Evolutionary conservation across 2,329 filamentous ascomycete species (phyloP).

Genomic region (Ophiostoma sp.): DNA sequence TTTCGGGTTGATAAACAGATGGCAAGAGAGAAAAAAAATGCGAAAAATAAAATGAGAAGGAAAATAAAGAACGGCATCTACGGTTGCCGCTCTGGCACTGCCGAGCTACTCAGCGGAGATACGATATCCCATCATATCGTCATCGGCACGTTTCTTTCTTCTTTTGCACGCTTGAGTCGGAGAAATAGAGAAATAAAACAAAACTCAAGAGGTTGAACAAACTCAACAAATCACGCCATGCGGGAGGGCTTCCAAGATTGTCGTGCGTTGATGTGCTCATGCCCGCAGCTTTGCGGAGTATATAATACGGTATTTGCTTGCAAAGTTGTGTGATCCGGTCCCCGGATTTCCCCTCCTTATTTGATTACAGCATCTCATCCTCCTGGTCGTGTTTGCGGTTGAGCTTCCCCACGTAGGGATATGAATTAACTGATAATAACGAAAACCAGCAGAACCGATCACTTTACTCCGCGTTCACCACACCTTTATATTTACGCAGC

Average conservation of each 20-base stretch:
- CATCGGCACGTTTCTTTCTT: background rate
- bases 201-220: background rate
- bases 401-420: background rate
- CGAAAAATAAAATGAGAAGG: background rate
- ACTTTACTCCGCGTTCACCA: background rate
- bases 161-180: background rate
- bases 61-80: background rate
- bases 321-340: background rate
- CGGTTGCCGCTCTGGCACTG: background rate
- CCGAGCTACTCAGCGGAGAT: background rate
- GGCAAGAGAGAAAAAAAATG: background rate
- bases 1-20: background rate
- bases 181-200: background rate
- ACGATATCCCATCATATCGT: background rate
- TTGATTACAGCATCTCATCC: constrained; percentile 4
- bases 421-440: background rate
- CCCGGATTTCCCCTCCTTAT: constrained; percentile 4
- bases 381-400: background rate
- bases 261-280: constrained; percentile 1
- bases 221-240: background rate
- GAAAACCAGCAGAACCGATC: background rate
- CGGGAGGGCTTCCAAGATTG: background rate
- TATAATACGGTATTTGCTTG: background rate
- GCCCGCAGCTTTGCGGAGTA: background rate
- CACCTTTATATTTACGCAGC: background rate